Percentiles rank a stretch among this genome's conserved stretches.
phyloP scores from a whole-genome alignment of 352 stramenopile genomes.

The Globisporangium carolinianum region DNA sequence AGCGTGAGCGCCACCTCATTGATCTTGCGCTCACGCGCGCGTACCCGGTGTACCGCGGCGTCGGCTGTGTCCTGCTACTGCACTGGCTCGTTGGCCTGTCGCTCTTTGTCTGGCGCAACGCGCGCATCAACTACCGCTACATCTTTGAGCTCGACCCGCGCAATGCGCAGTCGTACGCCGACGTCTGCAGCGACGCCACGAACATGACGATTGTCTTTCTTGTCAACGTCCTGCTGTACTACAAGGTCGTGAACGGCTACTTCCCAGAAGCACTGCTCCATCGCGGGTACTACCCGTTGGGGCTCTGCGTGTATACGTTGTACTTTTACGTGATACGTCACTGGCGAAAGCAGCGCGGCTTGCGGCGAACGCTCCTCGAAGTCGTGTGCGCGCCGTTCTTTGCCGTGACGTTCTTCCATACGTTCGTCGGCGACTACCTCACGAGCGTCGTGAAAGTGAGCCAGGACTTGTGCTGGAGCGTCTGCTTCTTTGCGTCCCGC shows the following conservation, averaged over 20 bases:
- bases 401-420: constrained; percentile 92
- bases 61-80: constrained; percentile 92
- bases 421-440: constrained; percentile 86
- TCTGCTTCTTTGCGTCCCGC: constrained; percentile 93
- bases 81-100: constrained; percentile 94
- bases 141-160: constrained; percentile 92
- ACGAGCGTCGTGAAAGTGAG: constrained; percentile 81
- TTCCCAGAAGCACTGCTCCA: constrained; percentile 78
- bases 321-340: constrained; percentile 91
- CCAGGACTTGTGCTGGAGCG: constrained; percentile 89
- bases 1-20: constrained; percentile 65
- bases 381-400: constrained; percentile 89
- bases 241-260: constrained; percentile 91
- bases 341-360: constrained; percentile 71
- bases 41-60: constrained; percentile 93
- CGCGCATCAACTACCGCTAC: constrained; percentile 93
- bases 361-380: constrained; percentile 85
- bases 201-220: constrained; percentile 96
- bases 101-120: constrained; percentile 88
- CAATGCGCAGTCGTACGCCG: constrained; percentile 72
- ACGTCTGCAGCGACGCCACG: constrained; percentile 94
- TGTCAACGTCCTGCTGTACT: constrained; percentile 93
- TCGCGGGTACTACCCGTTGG: constrained; percentile 89
- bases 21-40: constrained; percentile 70
- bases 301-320: constrained; percentile 90